Evolutionary conservation across 1,139 yeast species (phyloP).

Genomic region (Yamadazyma jaroonii): DNA sequence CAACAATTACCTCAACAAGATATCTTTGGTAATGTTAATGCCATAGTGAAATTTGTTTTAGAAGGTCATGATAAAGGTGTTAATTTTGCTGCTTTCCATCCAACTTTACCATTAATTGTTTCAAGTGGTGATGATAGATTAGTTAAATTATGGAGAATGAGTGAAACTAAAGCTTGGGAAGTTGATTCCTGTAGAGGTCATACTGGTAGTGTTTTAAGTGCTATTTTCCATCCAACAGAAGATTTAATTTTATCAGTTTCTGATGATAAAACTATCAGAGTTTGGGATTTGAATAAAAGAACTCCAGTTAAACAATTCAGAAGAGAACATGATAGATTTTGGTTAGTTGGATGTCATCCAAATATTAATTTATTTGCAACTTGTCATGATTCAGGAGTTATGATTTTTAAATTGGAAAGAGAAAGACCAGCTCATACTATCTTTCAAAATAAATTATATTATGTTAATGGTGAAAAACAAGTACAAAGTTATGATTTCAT

Average conservation of each 20-base stretch:
- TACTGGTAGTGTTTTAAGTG: constrained; percentile 86
- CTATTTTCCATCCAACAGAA: constrained; percentile 90
- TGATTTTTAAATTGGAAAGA: constrained; percentile 96
- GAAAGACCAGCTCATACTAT: constrained; percentile 90
- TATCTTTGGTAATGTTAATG: constrained; percentile 90
- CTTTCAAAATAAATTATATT: constrained; percentile 69
- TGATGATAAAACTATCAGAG: constrained; percentile 95
- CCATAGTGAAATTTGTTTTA: constrained; percentile 89
- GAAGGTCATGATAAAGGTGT: constrained; percentile 99
- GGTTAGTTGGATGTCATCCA: constrained; percentile 91
- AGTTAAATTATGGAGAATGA: constrained; percentile 96
- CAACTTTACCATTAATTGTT: constrained; percentile 90
- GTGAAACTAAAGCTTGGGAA: constrained; percentile 98
- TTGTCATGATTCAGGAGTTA: constrained; percentile 95
- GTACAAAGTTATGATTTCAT: constrained; percentile 75
- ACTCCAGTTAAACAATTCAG: constrained; percentile 92
- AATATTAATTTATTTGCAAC: constrained; percentile 89
- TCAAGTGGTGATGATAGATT: constrained; percentile 97
- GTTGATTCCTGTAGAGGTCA: constrained; percentile 98
- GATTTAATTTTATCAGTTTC: constrained; percentile 91
- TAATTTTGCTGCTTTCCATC: constrained; percentile 98
- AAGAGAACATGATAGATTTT: constrained; percentile 91
- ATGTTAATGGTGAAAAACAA: constrained; percentile 81
- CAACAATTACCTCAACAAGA: constrained; percentile 82
- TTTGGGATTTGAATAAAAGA: constrained; percentile 95